phyloP scores from a whole-genome alignment of 1,139 yeast species.

The Maudiozyma humilis region DNA sequence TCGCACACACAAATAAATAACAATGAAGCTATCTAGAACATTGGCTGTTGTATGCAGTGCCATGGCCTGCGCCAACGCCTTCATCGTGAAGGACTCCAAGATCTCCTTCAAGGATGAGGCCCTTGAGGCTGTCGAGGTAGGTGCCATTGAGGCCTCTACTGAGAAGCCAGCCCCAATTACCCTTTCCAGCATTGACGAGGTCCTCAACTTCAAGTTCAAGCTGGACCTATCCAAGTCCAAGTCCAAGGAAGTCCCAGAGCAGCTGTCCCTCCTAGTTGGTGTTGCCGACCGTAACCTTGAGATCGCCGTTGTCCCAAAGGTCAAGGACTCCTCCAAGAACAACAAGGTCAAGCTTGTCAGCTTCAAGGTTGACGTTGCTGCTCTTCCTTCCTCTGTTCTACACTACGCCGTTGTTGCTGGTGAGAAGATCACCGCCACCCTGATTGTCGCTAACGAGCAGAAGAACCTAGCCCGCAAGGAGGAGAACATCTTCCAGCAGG shows the following conservation, averaged over 20 bases:
- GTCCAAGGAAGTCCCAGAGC: slow-evolving; percentile 13
- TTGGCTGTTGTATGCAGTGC: slow-evolving; percentile 3
- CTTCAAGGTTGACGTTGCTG: slow-evolving; percentile 10
- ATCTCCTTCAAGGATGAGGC: slow-evolving; percentile 3
- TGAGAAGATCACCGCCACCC: slow-evolving; percentile 12
- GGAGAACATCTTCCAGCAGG: slow-evolving; percentile 3
- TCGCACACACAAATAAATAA: background rate
- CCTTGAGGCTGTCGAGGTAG: slow-evolving; percentile 6
- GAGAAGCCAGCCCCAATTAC: slow-evolving; percentile 10
- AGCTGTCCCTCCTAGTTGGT: slow-evolving; percentile 20
- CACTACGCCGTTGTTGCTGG: slow-evolving; percentile 9
- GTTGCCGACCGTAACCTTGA: slow-evolving; percentile 18
- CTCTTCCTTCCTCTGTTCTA: slow-evolving; percentile 11
- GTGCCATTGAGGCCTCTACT: slow-evolving; percentile 7
- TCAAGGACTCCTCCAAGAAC: slow-evolving; percentile 8
- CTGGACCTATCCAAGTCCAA: slow-evolving; percentile 9
- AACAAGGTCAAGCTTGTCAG: slow-evolving; percentile 4
- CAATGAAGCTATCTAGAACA: slow-evolving; percentile 4
- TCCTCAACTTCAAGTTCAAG: slow-evolving; percentile 17
- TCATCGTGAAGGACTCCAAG: slow-evolving; percentile 5
- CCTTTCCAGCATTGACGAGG: slow-evolving; percentile 10
- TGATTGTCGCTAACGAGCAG: slow-evolving; percentile 12
- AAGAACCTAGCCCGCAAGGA: slow-evolving; percentile 2
- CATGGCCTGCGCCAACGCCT: slow-evolving; percentile 1
- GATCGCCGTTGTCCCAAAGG: slow-evolving; percentile 11